Evolutionary conservation across 306 rosid species (phyloP), one percentile per base, ranked within the genome.

Genomic region (Ziziphus jujuba): DNA sequence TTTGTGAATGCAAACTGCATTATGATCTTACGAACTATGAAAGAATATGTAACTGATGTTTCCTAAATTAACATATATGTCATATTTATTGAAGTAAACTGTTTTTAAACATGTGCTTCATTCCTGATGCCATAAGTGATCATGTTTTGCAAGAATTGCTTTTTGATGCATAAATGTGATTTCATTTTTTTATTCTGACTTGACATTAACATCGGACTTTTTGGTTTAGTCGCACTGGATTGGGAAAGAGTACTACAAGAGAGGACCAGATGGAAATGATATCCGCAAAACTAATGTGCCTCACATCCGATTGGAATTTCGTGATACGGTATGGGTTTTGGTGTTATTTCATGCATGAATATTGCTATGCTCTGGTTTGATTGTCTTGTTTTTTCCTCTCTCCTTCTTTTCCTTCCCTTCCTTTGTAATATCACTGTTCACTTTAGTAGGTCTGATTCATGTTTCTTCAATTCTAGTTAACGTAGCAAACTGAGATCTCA

Each of bases 221-320:
- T 48, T 76, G 67, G 74, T 73, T 69, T 77, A 95, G 97, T 77
- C 97, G 1, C 99, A 88, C 71, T 95, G 99, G 99, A 90, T 95
- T 19, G 99, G 99, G 25, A 85, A 86, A 69, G 95, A 72, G 77
- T 90, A 95, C 75, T 91, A 88, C 84, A 80, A 71, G 73, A 87
- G 95, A 73, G 97, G 99, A 59, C 96, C 99, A n/a, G 71, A 77
- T 68, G 99, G 99, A 82, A 90, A 95, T 61, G 97, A 90, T 65
- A 88, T 95, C 79, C 99, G 72, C 72, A 90, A 59, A 83, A 90
- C 99, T 6, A 95, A 95, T 19, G 99, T 95, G 76, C 99, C 99
- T 73, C 99, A 95, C 73, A 95, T 95, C 63, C 88, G 99, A 67
- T 25, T 90, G 80, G 95, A 95, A 74, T 95, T 95, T 75, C 96